These are phyloP conservation scores for Eucalyptus curtisii DNA, from an alignment of 345 rosid species.

Conservation along the genomic window DNA sequence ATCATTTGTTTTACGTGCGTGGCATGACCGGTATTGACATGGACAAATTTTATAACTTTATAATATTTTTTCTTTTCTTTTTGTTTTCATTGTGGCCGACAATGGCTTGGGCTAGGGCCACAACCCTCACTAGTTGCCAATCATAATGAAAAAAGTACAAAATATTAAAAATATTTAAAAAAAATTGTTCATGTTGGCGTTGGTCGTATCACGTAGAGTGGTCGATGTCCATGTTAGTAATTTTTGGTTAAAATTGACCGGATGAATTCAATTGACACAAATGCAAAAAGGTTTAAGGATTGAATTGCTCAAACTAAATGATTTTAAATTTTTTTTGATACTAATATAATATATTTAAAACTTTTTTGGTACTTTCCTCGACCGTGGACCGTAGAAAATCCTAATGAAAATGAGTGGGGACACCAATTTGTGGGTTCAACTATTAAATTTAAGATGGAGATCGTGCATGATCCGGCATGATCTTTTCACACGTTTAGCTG, in stretches of 20 bases:
- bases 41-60: too few relatives aligned
- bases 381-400: background rate
- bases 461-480: background rate
- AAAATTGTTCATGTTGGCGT: accelerated
- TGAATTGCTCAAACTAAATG: too few relatives aligned
- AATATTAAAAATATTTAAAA: too few relatives aligned
- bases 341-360: too few relatives aligned
- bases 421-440: background rate
- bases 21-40: accelerated
- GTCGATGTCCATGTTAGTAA: accelerated
- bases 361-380: background rate
- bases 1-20: accelerated
- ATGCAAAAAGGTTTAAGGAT: accelerated
- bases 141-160: background rate
- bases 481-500: background rate
- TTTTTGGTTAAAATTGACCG: accelerated
- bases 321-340: too few relatives aligned
- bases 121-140: accelerated
- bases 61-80: too few relatives aligned
- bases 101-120: too few relatives aligned
- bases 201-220: accelerated
- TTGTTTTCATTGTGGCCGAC: too few relatives aligned
- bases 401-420: background rate
- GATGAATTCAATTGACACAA: background rate
- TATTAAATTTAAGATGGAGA: background rate